Conservation (phyloP, 371 early-diverging fungal species). For the Coelomomyces lativittatus region DNA sequence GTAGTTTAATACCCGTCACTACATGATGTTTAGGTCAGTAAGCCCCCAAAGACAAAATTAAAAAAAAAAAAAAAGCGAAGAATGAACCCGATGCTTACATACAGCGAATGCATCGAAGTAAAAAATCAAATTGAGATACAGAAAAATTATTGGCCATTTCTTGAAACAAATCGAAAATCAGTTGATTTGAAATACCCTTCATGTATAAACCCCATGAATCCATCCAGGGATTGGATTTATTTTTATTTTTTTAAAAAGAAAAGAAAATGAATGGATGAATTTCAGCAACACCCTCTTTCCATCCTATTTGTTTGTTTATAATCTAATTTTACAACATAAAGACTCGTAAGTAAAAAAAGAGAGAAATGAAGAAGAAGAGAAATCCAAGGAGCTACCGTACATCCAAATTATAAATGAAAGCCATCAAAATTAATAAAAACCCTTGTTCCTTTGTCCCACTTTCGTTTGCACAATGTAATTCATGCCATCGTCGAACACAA, state of each 20-base stretch:
- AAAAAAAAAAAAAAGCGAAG: too few relatives aligned
- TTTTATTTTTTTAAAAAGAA: background rate
- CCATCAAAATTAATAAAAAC: conserved; percentile 1
- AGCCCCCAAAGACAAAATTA: too few relatives aligned
- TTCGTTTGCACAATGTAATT: background rate
- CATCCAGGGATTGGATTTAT: background rate
- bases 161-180: too few relatives aligned
- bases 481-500: background rate
- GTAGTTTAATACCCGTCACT: too few relatives aligned
- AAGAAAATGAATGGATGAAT: background rate
- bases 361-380: background rate
- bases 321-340: background rate
- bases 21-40: too few relatives aligned
- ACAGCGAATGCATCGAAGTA: too few relatives aligned
- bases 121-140: too few relatives aligned
- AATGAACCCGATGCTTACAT: too few relatives aligned
- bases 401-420: conserved; percentile 4
- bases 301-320: background rate
- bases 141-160: too few relatives aligned
- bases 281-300: background rate
- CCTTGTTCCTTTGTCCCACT: background rate
- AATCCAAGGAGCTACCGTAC: background rate
- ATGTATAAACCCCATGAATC: background rate
- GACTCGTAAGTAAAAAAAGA: background rate
- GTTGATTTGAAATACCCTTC: too few relatives aligned